A percentile compares a stretch with the other conserved stretches of the same genome.
phyloP scores from a whole-genome alignment of 2,329 filamentous ascomycete species.

The Teratosphaeria gauchensis region DNA sequence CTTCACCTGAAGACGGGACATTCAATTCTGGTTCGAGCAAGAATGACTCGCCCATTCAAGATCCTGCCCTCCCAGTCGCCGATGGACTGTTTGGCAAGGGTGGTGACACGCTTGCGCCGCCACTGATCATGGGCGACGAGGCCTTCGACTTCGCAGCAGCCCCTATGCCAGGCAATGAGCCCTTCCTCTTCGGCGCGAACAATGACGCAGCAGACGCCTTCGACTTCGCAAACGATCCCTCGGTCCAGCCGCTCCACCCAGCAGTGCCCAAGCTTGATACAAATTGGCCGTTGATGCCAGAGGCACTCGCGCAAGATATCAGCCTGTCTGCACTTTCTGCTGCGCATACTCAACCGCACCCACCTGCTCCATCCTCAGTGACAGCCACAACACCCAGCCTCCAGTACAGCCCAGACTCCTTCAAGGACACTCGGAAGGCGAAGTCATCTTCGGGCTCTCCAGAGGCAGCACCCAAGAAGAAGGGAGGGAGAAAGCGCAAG shows the following conservation, averaged over 20 bases:
- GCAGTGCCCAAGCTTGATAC: slow-evolving; percentile 16
- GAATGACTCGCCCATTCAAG: slow-evolving; percentile 27
- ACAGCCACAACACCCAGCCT: slow-evolving; percentile 7
- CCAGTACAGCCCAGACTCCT: slow-evolving; percentile 23
- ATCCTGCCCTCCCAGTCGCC: slow-evolving; percentile 17
- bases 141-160: slow-evolving; percentile 16
- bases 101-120: slow-evolving; percentile 18
- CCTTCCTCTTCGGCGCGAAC: slow-evolving; percentile 19
- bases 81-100: slow-evolving; percentile 11
- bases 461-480: slow-evolving; percentile 20
- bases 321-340: slow-evolving; percentile 15
- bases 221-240: slow-evolving; percentile 17
- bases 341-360: slow-evolving; percentile 5
- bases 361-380: background rate
- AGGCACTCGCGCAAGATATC: slow-evolving; percentile 9
- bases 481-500: slow-evolving; percentile 27
- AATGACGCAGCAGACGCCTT: slow-evolving; percentile 17
- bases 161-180: slow-evolving; percentile 11
- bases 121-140: slow-evolving; percentile 26
- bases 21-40: slow-evolving; percentile 25
- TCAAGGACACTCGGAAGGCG: slow-evolving; percentile 19
- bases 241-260: slow-evolving; percentile 9
- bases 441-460: slow-evolving; percentile 22
- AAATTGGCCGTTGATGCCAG: slow-evolving; percentile 17
- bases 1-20: slow-evolving; percentile 22